Base-by-base conservation (phyloP, 768 basidiomycete genomes). In the Clavaria fumosa region DNA sequence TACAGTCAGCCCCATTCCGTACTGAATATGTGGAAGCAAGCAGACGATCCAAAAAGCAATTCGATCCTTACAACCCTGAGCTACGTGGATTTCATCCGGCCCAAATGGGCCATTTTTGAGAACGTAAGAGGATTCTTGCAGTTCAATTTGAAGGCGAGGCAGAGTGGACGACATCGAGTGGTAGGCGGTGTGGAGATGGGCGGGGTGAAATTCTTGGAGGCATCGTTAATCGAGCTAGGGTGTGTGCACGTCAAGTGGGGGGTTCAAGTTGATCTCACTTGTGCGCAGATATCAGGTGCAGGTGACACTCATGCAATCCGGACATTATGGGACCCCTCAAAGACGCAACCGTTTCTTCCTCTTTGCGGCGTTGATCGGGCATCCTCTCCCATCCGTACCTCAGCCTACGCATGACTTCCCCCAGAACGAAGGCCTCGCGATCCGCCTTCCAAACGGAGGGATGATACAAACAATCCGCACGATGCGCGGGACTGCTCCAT, bases 1-100 rank as follows among this genome's bases (percentile, higher is more conserved):
- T 5, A n/a, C 40, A 84, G 81, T 49, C 82, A 84, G 53, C 67
- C 75, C 2, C 82, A 85, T 48, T 85, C 82, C 0, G 50, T 53
- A 1, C 51, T 84, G 14, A 86, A 86, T 50, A 80, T 74, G 70
- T 82, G 59, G 48, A 70, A 70, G 38, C 71, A 62, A 40, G 75
- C 73, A 4, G 64, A 73, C 43, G 81, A 86, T 46, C 50, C 53
- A 12, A 82, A 81, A 53, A 77, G 69, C 44, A 77, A 74, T 45
- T 54, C 83, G 1, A 72, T 84, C 21, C 59, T 84, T 12, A 82
- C 70, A 2, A 64, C 67, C 0, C 44, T 72, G 3, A 70, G 71
- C 1, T 70, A 55, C 39, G 50, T 75, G 5, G 72, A 76, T 34
- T 53, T 57, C 22, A 52, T 66, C 28, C 51, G 54, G 3, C 70